These are phyloP conservation scores for Sporothrix schenckii DNA, from an alignment of 2,329 filamentous ascomycete species.

Conservation along the genomic window DNA sequence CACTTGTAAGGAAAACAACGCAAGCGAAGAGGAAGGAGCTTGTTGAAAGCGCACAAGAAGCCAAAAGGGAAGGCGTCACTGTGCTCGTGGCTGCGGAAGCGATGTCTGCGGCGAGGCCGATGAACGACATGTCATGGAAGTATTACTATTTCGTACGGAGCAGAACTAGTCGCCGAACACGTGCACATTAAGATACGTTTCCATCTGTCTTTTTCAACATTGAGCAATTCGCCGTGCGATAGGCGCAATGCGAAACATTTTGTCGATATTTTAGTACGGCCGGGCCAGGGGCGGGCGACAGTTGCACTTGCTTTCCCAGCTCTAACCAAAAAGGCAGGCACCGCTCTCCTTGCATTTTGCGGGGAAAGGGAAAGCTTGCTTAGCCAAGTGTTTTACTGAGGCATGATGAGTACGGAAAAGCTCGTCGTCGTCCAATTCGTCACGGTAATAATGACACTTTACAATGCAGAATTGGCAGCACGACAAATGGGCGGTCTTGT, in stretches of 20 bases:
- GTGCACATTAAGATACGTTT: neutral
- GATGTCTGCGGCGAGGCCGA: neutral
- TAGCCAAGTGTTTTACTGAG: neutral
- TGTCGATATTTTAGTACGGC: conserved; percentile 23
- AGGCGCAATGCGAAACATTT: conserved; percentile 24
- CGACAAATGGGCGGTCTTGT: neutral
- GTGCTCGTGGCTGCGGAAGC: neutral
- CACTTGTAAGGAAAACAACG: neutral
- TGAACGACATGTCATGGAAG: too few species aligned
- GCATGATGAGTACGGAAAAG: neutral
- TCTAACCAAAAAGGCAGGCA: neutral
- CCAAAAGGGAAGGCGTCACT: conserved; percentile 21
- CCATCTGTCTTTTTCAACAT: conserved; percentile 5
- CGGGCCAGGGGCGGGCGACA: conserved; percentile 8
- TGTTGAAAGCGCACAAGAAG: neutral
- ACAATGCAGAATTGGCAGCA: neutral
- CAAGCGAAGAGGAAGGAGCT: neutral
- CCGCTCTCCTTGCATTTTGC: conserved; percentile 27
- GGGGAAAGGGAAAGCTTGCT: conserved; percentile 19
- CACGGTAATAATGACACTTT: neutral
- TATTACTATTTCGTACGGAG: conserved; percentile 9
- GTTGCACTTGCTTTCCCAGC: neutral
- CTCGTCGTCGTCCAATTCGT: conserved; percentile 4
- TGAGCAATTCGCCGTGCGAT: neutral
- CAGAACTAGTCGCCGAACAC: neutral